These are phyloP conservation scores for Megacollybia marginata DNA, from an alignment of 768 basidiomycete species.

Conservation along the genomic window DNA sequence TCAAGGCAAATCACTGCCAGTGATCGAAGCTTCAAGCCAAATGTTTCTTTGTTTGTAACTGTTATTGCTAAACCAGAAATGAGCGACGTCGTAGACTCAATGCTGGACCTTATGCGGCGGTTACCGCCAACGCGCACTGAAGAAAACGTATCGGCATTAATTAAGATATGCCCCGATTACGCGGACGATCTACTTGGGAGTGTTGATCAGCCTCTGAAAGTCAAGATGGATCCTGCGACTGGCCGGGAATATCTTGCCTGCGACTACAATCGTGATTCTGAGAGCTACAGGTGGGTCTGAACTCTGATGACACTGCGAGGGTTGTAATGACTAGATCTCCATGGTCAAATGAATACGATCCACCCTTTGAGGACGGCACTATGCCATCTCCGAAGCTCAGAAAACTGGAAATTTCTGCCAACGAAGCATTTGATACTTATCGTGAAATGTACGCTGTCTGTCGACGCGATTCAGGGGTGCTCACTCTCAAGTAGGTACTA, in stretches of 20 bases:
- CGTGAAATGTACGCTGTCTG: slow-evolving; percentile 71
- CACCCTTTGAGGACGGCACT: slow-evolving; percentile 84
- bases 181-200: slow-evolving; percentile 92
- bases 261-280: slow-evolving; percentile 90
- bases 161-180: slow-evolving; percentile 82
- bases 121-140: slow-evolving; percentile 89
- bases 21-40: too few species aligned
- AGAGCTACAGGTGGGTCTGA: slow-evolving; percentile 72
- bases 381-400: slow-evolving; percentile 78
- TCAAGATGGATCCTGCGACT: slow-evolving; percentile 70
- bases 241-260: slow-evolving; percentile 90
- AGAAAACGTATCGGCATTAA: slow-evolving; percentile 78
- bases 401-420: slow-evolving; percentile 87
- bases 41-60: too few species aligned
- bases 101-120: slow-evolving; percentile 93
- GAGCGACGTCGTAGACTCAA: slow-evolving; percentile 80
- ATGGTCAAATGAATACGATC: slow-evolving; percentile 96
- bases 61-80: slow-evolving; percentile 24
- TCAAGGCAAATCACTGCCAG: too few species aligned
- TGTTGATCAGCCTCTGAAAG: slow-evolving; percentile 89
- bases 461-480: neutral
- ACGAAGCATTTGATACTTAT: slow-evolving; percentile 96
- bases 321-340: slow-evolving; percentile 63
- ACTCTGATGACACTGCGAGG: neutral
- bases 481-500: slow-evolving; percentile 58